Conservation (phyloP, 2,329 filamentous ascomycete genomes). For the Colletotrichum lindemuthianum region DNA sequence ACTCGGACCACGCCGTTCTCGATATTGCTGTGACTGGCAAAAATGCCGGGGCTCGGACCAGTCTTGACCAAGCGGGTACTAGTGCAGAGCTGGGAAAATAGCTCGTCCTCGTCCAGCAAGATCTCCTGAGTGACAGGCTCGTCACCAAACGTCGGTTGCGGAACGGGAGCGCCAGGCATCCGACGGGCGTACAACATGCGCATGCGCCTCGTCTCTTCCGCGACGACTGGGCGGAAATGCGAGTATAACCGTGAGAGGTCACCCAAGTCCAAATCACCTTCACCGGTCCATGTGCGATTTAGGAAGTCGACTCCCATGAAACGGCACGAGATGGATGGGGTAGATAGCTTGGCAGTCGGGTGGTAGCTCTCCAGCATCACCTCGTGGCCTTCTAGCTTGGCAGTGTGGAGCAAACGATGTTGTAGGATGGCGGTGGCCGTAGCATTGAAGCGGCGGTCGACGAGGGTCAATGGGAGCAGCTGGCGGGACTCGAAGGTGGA, state of each 20-base stretch:
- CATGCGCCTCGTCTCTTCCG: conserved; percentile 59
- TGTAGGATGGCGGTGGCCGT: conserved; percentile 72
- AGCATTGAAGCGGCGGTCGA: conserved; percentile 72
- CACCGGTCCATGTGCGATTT: conserved; percentile 45
- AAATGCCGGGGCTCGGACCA: conserved; percentile 68
- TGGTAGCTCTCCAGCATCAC: conserved; percentile 84
- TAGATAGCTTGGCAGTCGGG: conserved; percentile 73
- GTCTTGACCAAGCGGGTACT: conserved; percentile 75
- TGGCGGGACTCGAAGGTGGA: conserved; percentile 57
- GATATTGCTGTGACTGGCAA: conserved; percentile 72
- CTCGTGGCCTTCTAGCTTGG: conserved; percentile 68
- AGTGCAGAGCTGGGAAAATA: conserved; percentile 79
- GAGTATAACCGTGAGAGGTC: conserved; percentile 72
- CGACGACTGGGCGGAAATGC: conserved; percentile 72
- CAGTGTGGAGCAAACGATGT: conserved; percentile 68
- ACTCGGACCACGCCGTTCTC: conserved; percentile 76
- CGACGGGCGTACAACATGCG: conserved; percentile 40
- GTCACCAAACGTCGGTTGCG: conserved; percentile 43
- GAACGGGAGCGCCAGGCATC: conserved; percentile 41
- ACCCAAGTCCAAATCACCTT: conserved; percentile 39
- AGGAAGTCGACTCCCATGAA: conserved; percentile 73
- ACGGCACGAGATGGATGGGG: conserved; percentile 74
- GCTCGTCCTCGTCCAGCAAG: conserved; percentile 73
- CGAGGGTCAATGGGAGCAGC: conserved; percentile 66
- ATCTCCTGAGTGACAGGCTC: conserved; percentile 68